Evolutionary conservation across 2,329 filamentous ascomycete genomes (phyloP).

Genomic region (Alternaria gansuensis): DNA sequence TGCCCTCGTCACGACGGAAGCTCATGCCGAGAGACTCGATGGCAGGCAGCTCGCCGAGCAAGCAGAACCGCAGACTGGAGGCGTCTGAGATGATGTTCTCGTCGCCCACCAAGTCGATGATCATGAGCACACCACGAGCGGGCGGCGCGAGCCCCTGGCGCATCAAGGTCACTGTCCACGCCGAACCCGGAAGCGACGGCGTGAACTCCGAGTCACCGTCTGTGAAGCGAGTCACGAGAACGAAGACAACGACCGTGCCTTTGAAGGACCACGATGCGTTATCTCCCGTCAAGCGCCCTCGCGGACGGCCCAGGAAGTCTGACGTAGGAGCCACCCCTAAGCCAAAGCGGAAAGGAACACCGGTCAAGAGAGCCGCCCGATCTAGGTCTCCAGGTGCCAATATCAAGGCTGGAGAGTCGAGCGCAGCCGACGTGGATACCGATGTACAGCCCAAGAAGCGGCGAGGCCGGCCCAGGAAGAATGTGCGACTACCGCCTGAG

Average conservation of each 20-base stretch:
- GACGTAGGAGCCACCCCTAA: conserved; percentile 39
- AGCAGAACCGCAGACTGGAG: conserved; percentile 33
- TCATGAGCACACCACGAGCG: conserved; percentile 54
- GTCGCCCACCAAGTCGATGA: conserved; percentile 57
- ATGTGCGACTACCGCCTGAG: conserved; percentile 31
- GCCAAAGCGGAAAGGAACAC: conserved; percentile 47
- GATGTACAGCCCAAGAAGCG: conserved; percentile 42
- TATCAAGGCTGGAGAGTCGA: conserved; percentile 30
- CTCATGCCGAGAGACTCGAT: conserved; percentile 37
- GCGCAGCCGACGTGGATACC: conserved; percentile 37
- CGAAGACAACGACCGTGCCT: conserved; percentile 54
- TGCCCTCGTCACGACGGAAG: conserved; percentile 30
- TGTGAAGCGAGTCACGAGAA: conserved; percentile 39
- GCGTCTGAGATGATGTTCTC: conserved; percentile 37
- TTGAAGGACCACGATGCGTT: conserved; percentile 53
- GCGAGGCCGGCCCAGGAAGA: conserved; percentile 49
- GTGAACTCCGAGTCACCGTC: conserved; percentile 47
- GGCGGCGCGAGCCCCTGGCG: conserved; percentile 57
- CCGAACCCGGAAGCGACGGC: conserved; percentile 53
- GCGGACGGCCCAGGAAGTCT: conserved; percentile 51
- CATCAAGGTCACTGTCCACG: conserved; percentile 61
- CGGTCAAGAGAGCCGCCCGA: conserved; percentile 40
- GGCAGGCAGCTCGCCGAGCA: conserved; percentile 44
- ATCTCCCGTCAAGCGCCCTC: conserved; percentile 49
- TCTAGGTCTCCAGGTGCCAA: conserved; percentile 35